Evolutionary conservation across 371 early-diverging fungal species (phyloP), one percentile per base, ranked within the genome.

Genomic region (Mucor velutinosus): DNA sequence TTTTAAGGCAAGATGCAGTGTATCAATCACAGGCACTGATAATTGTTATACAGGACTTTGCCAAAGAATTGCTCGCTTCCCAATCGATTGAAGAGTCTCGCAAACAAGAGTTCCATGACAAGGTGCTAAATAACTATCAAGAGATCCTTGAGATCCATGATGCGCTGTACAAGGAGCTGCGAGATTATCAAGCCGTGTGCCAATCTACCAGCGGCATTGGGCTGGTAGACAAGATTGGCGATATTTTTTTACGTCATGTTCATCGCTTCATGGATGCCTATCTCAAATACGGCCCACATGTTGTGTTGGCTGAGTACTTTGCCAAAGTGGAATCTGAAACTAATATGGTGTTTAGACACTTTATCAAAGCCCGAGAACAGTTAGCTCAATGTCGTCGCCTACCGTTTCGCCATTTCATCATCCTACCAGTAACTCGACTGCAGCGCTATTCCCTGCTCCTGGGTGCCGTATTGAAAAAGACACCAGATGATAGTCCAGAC

Each of bases 371-470:
- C 53, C 76, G 77, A 17, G 89, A 90, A 63, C 77, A 71, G n/a
- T 60, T 75, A 12, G 89, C 92, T n/a, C 89, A 89, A 68, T 79
- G 82, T 67, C 81, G 94, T 35, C 89, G 87, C 60, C 78, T 93
- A 23, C 84, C 86, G 8, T 82, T 89, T 49, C 84, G 86, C 53
- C 86, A 86, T 69, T 79, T 83, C 62, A 60, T 83, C 37, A 76
- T 80, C 21, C 58, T 76, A 30, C 97, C 97, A 15, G 93, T 94
- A 3, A 92, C 95, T 8, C 89, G 96, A 19, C 76, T 97, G 65
- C 96, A 93, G 14, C 89, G 96, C 25, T 98, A 97, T 68, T 90
- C 92, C 1, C 78, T 98, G 45, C 76, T 98, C 25, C 81, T 98
- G n/a, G 89, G 88, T 51, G 92, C 91, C 1, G 87, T 95, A 21